Base-by-base conservation (phyloP, 2,329 filamentous ascomycete genomes). In the Talaromyces sp. region DNA sequence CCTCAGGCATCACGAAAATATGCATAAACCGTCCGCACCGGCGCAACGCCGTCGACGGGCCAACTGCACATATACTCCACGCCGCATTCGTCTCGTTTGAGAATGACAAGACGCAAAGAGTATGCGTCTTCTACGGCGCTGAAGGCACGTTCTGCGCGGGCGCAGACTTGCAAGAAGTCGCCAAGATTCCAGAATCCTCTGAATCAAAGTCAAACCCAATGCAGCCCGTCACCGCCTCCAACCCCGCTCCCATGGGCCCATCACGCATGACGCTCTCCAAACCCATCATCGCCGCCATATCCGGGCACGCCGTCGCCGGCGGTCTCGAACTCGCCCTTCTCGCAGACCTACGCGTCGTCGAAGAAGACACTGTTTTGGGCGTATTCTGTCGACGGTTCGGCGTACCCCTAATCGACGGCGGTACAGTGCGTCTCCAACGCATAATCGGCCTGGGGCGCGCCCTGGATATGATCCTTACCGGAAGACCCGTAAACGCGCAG, bases 391-490 rank as follows among this genome's bases (percentile, higher is more conserved):
- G 83, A 2, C 75, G 81, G 2, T 83, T 75, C 65, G 81, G 82
- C 1, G 80, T 83, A 0, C 81, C 81, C 3, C 67, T 83, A 26
- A 79, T 83, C 48, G 82, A 78, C 29, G 79, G 79, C 8, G 83
- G 82, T 1, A 84, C 82, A 0, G 81, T 84, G 0, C 76, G 82
- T 1, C 68, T 84, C 6, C 80, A 80, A 60, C 75, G 74, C 1
- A 74, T 83, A 51, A 69, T 85, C 24, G 83, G 83, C 0, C 71
- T 85, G 0, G 81, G 81, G 0, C 67, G 81, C 2, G 82, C 83
- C 0, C 62, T 85, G 58, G 83, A 85, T 67, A 81, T 85, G 78
- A 82, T 85, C 17, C 70, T 85, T 5, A 85, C 83, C 0, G 83
- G 83, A 0, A 70, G 81, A 0, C 65, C 75, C 0, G 80, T 85